These are phyloP conservation scores for Brassica balearica DNA, from an alignment of 441 rosid genomes.

Conservation along the genomic window DNA sequence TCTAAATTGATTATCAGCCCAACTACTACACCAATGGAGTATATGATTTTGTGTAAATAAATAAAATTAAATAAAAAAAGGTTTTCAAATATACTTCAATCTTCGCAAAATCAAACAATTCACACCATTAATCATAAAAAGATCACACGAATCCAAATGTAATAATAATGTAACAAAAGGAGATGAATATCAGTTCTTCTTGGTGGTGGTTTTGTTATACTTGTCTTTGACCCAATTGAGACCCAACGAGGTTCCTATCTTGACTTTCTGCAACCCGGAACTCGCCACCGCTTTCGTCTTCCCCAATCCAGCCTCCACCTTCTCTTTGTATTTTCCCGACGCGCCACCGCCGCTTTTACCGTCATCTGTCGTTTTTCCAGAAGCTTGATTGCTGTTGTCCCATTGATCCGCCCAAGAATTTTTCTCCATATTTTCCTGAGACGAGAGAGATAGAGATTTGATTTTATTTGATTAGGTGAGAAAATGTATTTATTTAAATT, in stretches of 20 bases:
- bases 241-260: slow-evolving; percentile 64
- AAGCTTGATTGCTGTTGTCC: slow-evolving; percentile 50
- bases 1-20: too few relatives aligned
- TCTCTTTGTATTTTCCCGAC: slow-evolving; percentile 67
- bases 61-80: not conserved
- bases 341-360: slow-evolving; percentile 14
- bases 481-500: not conserved
- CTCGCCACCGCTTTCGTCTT: slow-evolving; percentile 77
- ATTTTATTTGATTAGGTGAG: not conserved
- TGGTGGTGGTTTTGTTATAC: slow-evolving; percentile 62
- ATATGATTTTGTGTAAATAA: not conserved
- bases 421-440: slow-evolving; percentile 37
- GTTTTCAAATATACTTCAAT: slow-evolving; percentile 1
- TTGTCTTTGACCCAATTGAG: slow-evolving; percentile 80
- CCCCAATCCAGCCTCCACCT: slow-evolving; percentile 66
- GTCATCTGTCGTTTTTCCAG: slow-evolving; percentile 32
- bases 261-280: slow-evolving; percentile 73
- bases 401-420: slow-evolving; percentile 87
- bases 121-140: not conserved
- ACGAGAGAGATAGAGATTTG: not conserved
- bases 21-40: not conserved
- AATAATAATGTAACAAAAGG: not conserved
- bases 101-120: not conserved
- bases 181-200: slow-evolving; percentile 47
- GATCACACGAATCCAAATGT: not conserved